A percentile compares a stretch with the other conserved stretches of the same genome.
Evolutionary conservation across 257 asterid genomes (phyloP).

Genomic region (Capsicum chinense): DNA sequence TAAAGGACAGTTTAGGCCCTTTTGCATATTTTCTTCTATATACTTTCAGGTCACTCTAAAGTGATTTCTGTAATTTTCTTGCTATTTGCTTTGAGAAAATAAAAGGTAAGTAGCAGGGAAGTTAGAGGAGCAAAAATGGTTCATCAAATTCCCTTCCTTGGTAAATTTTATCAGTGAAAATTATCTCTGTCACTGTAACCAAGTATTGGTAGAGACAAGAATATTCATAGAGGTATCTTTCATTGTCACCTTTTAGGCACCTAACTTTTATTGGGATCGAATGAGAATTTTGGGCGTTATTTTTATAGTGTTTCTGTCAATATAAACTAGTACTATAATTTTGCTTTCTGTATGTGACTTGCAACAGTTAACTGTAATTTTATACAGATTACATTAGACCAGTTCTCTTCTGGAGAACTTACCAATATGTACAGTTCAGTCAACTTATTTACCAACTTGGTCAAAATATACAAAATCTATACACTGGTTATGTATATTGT

Average conservation of each 20-base stretch:
- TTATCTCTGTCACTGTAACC: neutral
- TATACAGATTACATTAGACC: neutral
- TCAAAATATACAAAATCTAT: neutral
- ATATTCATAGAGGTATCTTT: conserved; percentile 25
- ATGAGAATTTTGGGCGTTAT: neutral
- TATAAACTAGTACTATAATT: neutral
- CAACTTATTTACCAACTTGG: neutral
- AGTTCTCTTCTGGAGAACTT: neutral
- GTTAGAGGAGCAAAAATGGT: accelerated
- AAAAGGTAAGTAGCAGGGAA: neutral
- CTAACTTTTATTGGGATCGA: conserved; percentile 18
- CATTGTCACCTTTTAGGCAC: conserved; percentile 24
- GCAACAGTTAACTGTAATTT: neutral
- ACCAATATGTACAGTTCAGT: neutral
- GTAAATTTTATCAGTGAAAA: neutral
- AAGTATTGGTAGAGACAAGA: neutral
- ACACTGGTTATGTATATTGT: neutral
- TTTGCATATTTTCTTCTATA: neutral
- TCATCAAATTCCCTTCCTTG: neutral
- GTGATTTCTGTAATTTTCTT: neutral
- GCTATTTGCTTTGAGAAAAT: neutral
- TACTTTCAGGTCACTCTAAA: conserved; percentile 23
- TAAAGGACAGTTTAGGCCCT: no score
- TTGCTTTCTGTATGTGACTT: neutral
- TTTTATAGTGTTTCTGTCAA: neutral